Conservation (phyloP, 352 stramenopile species). For the Phytophthora hibernalis region DNA sequence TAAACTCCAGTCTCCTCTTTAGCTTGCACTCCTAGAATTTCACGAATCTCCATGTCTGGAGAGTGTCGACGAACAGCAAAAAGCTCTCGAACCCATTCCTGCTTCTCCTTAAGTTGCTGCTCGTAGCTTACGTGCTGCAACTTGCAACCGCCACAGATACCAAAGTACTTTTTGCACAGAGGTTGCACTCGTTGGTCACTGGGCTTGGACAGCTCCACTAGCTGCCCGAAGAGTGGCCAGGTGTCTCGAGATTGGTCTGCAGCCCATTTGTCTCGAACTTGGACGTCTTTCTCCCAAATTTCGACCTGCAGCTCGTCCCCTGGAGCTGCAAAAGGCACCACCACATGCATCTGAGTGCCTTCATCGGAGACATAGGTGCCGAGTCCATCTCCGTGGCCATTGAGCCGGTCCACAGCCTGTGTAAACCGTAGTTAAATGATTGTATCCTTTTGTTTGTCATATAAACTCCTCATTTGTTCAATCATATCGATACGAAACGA, state of each 20-base stretch:
- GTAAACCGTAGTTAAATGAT: background rate
- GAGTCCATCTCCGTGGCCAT: constrained; percentile 60
- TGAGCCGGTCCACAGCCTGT: constrained; percentile 47
- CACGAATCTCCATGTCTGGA: constrained; percentile 41
- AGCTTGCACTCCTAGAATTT: constrained; percentile 47
- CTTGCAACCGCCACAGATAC: constrained; percentile 71
- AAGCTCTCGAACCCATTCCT: constrained; percentile 51
- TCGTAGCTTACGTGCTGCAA: constrained; percentile 70
- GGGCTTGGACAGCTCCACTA: constrained; percentile 28
- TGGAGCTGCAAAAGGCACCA: constrained; percentile 62
- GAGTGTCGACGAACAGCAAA: constrained; percentile 41
- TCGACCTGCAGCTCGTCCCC: constrained; percentile 54
- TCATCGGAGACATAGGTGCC: constrained; percentile 30
- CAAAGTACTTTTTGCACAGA: constrained; percentile 68
- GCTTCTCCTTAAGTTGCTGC: constrained; percentile 70
- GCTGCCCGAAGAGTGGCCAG: constrained; percentile 52
- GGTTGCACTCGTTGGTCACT: constrained; percentile 50
- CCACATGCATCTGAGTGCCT: constrained; percentile 35
- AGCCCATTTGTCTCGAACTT: constrained; percentile 30
- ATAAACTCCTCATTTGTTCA: too few relatives aligned
- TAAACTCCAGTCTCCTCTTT: constrained; percentile 25
- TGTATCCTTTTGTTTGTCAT: background rate
- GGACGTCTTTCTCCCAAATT: constrained; percentile 64
- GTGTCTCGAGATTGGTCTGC: constrained; percentile 11
- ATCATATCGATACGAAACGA: constrained; percentile 12